These are phyloP conservation scores for Chalciporus pseudorubinellus DNA, from an alignment of 768 basidiomycete species.

Conservation along the genomic window DNA sequence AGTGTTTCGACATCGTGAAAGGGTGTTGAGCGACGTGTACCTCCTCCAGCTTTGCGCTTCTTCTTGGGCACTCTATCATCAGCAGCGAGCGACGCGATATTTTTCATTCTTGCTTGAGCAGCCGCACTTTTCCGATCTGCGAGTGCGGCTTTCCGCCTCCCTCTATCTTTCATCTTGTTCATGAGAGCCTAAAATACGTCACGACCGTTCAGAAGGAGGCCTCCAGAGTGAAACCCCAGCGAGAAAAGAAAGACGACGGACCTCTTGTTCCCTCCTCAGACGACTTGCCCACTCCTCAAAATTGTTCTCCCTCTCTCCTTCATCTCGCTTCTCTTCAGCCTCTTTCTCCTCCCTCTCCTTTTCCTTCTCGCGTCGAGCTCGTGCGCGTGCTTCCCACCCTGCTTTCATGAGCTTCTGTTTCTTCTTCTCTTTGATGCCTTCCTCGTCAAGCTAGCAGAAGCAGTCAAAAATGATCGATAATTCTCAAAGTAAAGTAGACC, in stretches of 20 bases:
- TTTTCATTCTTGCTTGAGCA: conserved; percentile 94
- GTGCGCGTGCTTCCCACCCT: conserved; percentile 85
- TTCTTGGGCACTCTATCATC: conserved; percentile 84
- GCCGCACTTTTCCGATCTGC: conserved; percentile 92
- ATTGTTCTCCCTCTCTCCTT: conserved; percentile 72
- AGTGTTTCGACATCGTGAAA: not conserved
- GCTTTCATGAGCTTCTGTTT: conserved; percentile 92
- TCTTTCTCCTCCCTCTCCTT: conserved; percentile 69
- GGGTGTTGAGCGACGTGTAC: conserved; percentile 39
- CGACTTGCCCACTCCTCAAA: conserved; percentile 70
- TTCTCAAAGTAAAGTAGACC: conserved; percentile 7
- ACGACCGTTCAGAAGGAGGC: not conserved
- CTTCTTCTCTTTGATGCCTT: conserved; percentile 89
- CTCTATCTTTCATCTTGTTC: conserved; percentile 80
- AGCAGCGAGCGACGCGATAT: conserved; percentile 85
- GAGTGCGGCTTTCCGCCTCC: conserved; percentile 74
- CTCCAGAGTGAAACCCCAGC: not conserved
- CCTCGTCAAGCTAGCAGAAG: conserved; percentile 73
- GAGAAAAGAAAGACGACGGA: conserved; percentile 28
- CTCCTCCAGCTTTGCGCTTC: conserved; percentile 78
- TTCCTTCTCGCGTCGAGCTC: conserved; percentile 84
- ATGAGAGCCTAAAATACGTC: conserved; percentile 62
- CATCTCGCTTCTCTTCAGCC: conserved; percentile 60
- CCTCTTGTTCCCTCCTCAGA: conserved; percentile 79
- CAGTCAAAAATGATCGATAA: not conserved